A percentile compares a stretch with the other conserved stretches of the same genome.
These are phyloP conservation scores for Fusarium bulbicola DNA, from an alignment of 2,329 filamentous ascomycete species.

Conservation along the genomic window DNA sequence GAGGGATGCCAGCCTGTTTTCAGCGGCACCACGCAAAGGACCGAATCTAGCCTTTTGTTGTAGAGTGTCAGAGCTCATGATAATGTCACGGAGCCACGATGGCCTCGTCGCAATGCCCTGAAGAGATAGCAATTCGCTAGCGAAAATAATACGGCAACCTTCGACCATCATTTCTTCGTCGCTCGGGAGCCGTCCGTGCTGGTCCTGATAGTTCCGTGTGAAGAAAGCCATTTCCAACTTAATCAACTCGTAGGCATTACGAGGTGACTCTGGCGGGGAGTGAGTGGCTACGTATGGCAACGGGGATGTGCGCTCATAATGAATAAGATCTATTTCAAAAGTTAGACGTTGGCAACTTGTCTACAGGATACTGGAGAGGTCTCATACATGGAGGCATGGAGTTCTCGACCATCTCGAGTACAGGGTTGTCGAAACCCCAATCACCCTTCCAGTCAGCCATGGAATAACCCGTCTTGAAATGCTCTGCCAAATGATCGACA, in stretches of 20 bases:
- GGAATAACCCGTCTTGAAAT: conserved; percentile 72
- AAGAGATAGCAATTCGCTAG: conserved; percentile 58
- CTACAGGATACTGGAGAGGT: conserved; percentile 49
- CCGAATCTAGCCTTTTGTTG: conserved; percentile 58
- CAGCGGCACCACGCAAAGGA: conserved; percentile 56
- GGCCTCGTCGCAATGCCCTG: conserved; percentile 50
- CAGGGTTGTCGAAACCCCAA: conserved; percentile 71
- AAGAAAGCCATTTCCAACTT: conserved; percentile 67
- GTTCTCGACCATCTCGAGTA: conserved; percentile 72
- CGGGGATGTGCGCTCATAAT: conserved; percentile 67
- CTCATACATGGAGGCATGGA: conserved; percentile 71
- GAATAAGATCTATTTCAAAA: conserved; percentile 66
- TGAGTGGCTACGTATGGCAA: conserved; percentile 62
- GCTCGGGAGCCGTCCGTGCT: conserved; percentile 52
- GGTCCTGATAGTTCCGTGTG: conserved; percentile 55
- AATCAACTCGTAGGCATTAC: conserved; percentile 69
- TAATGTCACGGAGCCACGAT: conserved; percentile 67
- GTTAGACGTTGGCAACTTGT: conserved; percentile 53
- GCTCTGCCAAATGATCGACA: conserved; percentile 71
- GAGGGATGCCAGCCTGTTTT: conserved; percentile 58
- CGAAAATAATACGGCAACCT: conserved; percentile 67
- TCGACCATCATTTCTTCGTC: conserved; percentile 66
- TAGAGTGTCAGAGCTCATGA: conserved; percentile 59
- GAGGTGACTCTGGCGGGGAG: conserved; percentile 56
- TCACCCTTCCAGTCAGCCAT: conserved; percentile 77